phyloP scores from a whole-genome alignment of 2,329 filamentous ascomycete species.

The Aspergillus ochraceus region DNA sequence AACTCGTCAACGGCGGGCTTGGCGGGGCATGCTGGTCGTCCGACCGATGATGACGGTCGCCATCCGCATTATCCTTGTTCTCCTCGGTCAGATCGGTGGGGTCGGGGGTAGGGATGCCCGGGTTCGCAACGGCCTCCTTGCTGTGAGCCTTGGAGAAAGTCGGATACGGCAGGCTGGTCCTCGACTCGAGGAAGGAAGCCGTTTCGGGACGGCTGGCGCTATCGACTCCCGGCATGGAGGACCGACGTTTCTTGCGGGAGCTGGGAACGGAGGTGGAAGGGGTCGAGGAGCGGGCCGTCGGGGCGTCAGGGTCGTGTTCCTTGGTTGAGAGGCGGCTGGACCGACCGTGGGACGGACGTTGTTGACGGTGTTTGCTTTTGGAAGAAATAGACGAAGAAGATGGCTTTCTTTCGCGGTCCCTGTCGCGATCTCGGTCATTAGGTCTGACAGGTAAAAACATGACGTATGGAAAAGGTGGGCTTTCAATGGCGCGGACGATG shows the following conservation, averaged over 20 bases:
- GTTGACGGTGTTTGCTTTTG: constrained; percentile 29
- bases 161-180: constrained; percentile 68
- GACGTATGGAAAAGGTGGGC: constrained; percentile 24
- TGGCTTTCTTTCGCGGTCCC: constrained; percentile 27
- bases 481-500: constrained; percentile 27
- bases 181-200: constrained; percentile 45
- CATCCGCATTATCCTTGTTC: constrained; percentile 41
- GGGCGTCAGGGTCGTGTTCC: constrained; percentile 30
- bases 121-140: constrained; percentile 71
- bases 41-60: constrained; percentile 20
- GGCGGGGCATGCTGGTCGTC: constrained; percentile 43
- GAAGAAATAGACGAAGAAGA: constrained; percentile 26
- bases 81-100: constrained; percentile 65
- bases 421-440: constrained; percentile 35
- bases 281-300: constrained; percentile 32
- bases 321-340: constrained; percentile 35
- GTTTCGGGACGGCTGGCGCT: constrained; percentile 32
- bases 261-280: constrained; percentile 22
- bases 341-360: constrained; percentile 33
- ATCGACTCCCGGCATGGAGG: constrained; percentile 57
- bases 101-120: constrained; percentile 64
- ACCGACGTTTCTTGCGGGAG: constrained; percentile 30
- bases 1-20: constrained; percentile 49
- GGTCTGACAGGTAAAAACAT: constrained; percentile 42
- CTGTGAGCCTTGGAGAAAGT: constrained; percentile 87